phyloP scores from a whole-genome alignment of 2,329 filamentous ascomycete genomes.

The Ceratocystis harringtonii region DNA sequence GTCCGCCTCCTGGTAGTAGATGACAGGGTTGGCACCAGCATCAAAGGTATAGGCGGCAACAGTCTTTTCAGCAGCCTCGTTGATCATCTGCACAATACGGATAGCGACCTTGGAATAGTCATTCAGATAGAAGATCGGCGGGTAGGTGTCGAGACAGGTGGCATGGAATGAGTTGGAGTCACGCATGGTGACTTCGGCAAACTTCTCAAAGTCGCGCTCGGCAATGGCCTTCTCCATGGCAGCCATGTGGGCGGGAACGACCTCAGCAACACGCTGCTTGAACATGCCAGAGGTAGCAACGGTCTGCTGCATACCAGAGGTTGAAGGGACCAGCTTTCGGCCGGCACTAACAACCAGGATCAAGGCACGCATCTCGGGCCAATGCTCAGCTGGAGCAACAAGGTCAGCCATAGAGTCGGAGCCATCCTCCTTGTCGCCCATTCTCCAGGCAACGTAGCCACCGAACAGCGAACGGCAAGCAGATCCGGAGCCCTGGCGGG shows the following conservation, averaged over 20 bases:
- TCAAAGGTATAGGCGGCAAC: constrained; percentile 95
- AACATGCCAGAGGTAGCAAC: constrained; percentile 86
- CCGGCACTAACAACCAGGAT: constrained; percentile 83
- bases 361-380: constrained; percentile 86
- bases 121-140: constrained; percentile 98
- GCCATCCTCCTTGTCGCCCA: constrained; percentile 61
- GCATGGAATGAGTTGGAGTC: constrained; percentile 97
- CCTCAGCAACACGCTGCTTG: constrained; percentile 52
- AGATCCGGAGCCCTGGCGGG: constrained; percentile 84
- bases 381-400: constrained; percentile 76
- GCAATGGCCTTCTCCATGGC: constrained; percentile 72
- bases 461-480: constrained; percentile 89
- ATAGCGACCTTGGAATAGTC: constrained; percentile 81
- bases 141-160: constrained; percentile 84
- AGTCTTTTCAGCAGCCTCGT: constrained; percentile 58
- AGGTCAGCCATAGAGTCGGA: constrained; percentile 77
- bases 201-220: constrained; percentile 66
- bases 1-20: constrained; percentile 83
- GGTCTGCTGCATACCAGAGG: constrained; percentile 92
- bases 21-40: constrained; percentile 88
- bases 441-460: constrained; percentile 90
- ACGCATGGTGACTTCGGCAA: constrained; percentile 85
- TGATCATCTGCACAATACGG: constrained; percentile 77
- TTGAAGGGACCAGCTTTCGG: constrained; percentile 91
- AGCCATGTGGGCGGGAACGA: constrained; percentile 72